A percentile compares a stretch with the other conserved stretches of the same genome.
Evolutionary conservation across 805 yeast genomes (phyloP).

Genomic region (Suhomyces canberraensis): DNA sequence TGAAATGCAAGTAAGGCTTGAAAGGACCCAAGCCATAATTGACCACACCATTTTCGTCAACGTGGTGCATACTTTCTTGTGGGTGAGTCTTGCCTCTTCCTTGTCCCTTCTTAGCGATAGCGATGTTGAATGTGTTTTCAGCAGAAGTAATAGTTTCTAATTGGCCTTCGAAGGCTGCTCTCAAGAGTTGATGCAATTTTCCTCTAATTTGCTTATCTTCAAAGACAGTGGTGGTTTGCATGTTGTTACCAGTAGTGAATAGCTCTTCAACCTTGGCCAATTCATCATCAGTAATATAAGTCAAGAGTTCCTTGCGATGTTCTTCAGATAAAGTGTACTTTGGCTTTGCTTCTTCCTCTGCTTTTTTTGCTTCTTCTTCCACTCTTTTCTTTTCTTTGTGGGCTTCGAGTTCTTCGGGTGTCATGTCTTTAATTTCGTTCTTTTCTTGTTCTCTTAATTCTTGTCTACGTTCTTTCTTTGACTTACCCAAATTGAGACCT

Average conservation of each 20-base stretch:
- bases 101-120: slow-evolving; percentile 44
- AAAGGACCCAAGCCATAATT: slow-evolving; percentile 73
- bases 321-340: slow-evolving; percentile 46
- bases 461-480: slow-evolving; percentile 46
- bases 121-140: slow-evolving; percentile 61
- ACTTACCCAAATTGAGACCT: slow-evolving; percentile 53
- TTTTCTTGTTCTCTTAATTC: slow-evolving; percentile 41
- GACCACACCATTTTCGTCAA: slow-evolving; percentile 50
- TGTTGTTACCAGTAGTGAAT: slow-evolving; percentile 50
- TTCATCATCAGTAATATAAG: slow-evolving; percentile 58
- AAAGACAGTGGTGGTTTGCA: slow-evolving; percentile 56
- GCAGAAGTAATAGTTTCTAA: slow-evolving; percentile 78
- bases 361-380: slow-evolving; percentile 17
- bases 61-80: slow-evolving; percentile 36
- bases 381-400: slow-evolving; percentile 21
- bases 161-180: slow-evolving; percentile 69
- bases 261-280: slow-evolving; percentile 54
- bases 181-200: slow-evolving; percentile 68
- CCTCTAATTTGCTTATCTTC: slow-evolving; percentile 75
- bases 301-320: slow-evolving; percentile 46
- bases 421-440: slow-evolving; percentile 28
- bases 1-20: slow-evolving; percentile 68
- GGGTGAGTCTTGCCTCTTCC: slow-evolving; percentile 35
- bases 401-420: slow-evolving; percentile 31
- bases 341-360: slow-evolving; percentile 19